Evolutionary conservation across 1,284 basidiomycete genomes (phyloP), one percentile per base, ranked within the genome.

Genomic region (Filobasidium uniguttulatum): DNA sequence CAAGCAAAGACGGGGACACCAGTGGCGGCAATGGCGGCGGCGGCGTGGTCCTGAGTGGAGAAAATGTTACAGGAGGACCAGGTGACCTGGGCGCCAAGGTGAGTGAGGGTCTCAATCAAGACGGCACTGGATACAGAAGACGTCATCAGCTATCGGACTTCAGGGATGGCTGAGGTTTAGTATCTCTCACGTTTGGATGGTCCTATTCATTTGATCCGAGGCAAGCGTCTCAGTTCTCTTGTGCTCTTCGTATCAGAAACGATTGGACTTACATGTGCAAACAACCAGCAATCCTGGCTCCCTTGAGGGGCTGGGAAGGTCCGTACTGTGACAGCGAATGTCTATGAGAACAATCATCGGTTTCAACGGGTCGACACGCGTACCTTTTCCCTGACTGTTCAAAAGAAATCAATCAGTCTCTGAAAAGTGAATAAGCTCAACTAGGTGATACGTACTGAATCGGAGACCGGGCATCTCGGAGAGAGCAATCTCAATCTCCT

Each of bases 1-100:
- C 93, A 99, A 56, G 93, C 94, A 68, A 82, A 98, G 65, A 98
- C 93, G 60, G 93, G 93, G 50, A 98, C 86, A 62, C 93, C 93
- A 56, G 94, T 94, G 23, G 91, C 93, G 57, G 93, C 93, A 61
- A 98, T 97, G 61, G 89, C 94, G 59, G 93, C 86, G 54, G 93
- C 94, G 55, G 93, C 93, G 73, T 98, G 93, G 72, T 98, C 93
- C 71, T 91, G 94, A 52, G 93, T 99, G 51, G 94, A 98, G 76
- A 94, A 99, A 71, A 99, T 99, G 78, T 99, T 98, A 76, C 91
- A 96, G 62, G 93, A 98, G 41, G 94, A 98, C 94, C 93, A 99
- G 61, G 93, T 81, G 57, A 99, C 93, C 72, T 97, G 84, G 58
- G 94, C 93, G 69, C 93, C 93, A 63, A 98, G 82, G 59, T 82